Evolutionary conservation across 495 filamentous ascomycete genomes (phyloP), one percentile per base, ranked within the genome.

Genomic region (Talaromyces stipitatus): DNA sequence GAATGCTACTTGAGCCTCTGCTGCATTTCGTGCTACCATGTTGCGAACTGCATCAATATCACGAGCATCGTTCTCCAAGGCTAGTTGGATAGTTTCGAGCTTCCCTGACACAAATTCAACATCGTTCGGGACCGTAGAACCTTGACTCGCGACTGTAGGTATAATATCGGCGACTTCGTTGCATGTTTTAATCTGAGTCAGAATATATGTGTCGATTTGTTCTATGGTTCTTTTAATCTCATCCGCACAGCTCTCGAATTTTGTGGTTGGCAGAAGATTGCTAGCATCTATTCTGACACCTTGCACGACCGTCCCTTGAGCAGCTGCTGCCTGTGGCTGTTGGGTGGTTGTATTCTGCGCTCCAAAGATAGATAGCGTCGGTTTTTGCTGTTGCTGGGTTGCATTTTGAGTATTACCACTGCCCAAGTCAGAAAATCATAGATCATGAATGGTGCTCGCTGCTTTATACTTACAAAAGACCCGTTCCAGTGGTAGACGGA

Each of bases 221-320:
- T 87, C 82, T 43, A 98, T 86, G 46, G 87, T 67, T 48, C 81
- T 80, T 60, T 95, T 89, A n/a, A 97, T 73, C 32, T 87, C 81
- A 61, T 92, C 87, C 43, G 89, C 82, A 36, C 95, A 84, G 72
- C 96, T 92, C 67, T 86, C 85, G 73, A 91, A 96, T 55, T 94
- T 87, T 7, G 94, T 96, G 0, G 91, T 96, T 4, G 87, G 82
- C 10, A 88, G 80, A 22, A 97, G 76, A 64, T 89, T 85, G 67
- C 78, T 81, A 27, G 88, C 66, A 69, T 91, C 87, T 32, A 96
- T 84, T 54, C 86, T 85, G 16, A 91, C 89, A 6, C 90, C 89
- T 6, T 87, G 71, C 38, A 78, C 68, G 56, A 76, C 64, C n/a
- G 68, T 68, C 18, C 62, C 58, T 61, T 67, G 54, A 66, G 82